Evolutionary conservation across 129 eudicot genomes (phyloP).

Genomic region (Artemisia tridentata): DNA sequence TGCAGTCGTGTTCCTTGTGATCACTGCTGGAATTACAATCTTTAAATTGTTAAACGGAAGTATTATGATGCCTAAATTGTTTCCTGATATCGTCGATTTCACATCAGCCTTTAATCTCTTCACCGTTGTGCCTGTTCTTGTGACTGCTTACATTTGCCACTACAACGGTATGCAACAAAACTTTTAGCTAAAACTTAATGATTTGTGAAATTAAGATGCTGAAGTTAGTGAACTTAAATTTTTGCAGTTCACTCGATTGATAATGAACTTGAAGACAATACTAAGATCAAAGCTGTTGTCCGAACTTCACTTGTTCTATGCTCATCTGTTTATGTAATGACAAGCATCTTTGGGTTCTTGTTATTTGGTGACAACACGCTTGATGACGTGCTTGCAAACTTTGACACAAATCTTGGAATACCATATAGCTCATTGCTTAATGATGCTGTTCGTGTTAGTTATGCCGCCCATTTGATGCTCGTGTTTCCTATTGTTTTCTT

Average conservation of each 20-base stretch:
- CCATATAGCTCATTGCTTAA: constrained; percentile 74
- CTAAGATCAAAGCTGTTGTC: constrained; percentile 63
- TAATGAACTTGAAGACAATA: constrained; percentile 77
- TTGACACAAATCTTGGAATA: constrained; percentile 73
- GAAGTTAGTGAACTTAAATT: constrained; percentile 9
- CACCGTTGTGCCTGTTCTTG: constrained; percentile 92
- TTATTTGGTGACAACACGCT: constrained; percentile 80
- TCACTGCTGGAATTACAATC: constrained; percentile 76
- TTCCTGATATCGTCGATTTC: constrained; percentile 57
- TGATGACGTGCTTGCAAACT: constrained; percentile 92
- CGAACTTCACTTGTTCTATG: constrained; percentile 73
- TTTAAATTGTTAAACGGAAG: constrained; percentile 65
- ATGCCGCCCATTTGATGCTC: constrained; percentile 91
- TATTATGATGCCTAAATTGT: constrained; percentile 63
- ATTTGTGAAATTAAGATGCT: constrained; percentile 6
- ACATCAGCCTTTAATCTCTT: constrained; percentile 72
- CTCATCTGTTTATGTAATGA: constrained; percentile 73
- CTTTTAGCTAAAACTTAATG: background rate
- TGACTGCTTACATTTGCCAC: constrained; percentile 89
- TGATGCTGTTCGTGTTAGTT: constrained; percentile 90
- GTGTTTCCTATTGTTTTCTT: constrained; percentile 90
- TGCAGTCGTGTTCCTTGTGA: constrained; percentile 81
- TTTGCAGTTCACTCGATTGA: constrained; percentile 87
- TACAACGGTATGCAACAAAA: constrained; percentile 57
- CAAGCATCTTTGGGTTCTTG: constrained; percentile 84